Evolutionary conservation across 1,284 basidiomycete genomes (phyloP).

Genomic region (Cryptococcus amylolentus): DNA sequence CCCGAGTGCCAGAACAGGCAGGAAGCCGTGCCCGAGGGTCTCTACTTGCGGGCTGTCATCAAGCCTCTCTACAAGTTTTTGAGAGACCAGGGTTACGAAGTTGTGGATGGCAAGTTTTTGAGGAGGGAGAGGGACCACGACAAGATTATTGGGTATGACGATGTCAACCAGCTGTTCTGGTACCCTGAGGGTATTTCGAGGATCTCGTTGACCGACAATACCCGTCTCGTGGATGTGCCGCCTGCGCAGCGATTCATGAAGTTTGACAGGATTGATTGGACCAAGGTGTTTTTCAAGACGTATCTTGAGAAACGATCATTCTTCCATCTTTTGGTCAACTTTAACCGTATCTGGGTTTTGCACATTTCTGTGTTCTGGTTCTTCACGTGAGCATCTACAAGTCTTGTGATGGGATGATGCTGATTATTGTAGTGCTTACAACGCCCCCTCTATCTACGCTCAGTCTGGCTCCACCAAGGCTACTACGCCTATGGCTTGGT

Average conservation of each 20-base stretch:
- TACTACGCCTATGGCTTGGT: slow-evolving; percentile 75
- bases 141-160: slow-evolving; percentile 96
- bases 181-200: slow-evolving; percentile 97
- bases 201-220: slow-evolving; percentile 86
- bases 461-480: slow-evolving; percentile 55
- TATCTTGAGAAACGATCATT: slow-evolving; percentile 94
- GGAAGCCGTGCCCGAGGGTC: slow-evolving; percentile 90
- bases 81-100: slow-evolving; percentile 96
- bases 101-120: slow-evolving; percentile 92
- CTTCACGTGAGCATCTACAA: slow-evolving; percentile 59
- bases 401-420: background rate
- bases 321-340: slow-evolving; percentile 91
- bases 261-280: slow-evolving; percentile 92
- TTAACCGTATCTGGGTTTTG: slow-evolving; percentile 95
- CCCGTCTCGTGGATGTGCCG: slow-evolving; percentile 80
- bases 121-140: slow-evolving; percentile 90
- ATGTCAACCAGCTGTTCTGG: slow-evolving; percentile 99
- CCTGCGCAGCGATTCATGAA: slow-evolving; percentile 90
- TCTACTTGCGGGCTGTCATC: slow-evolving; percentile 85
- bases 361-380: slow-evolving; percentile 90
- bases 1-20: slow-evolving; percentile 95
- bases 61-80: slow-evolving; percentile 98
- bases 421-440: slow-evolving; percentile 58
- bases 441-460: slow-evolving; percentile 80
- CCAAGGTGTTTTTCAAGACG: slow-evolving; percentile 91